phyloP scores from a whole-genome alignment of 2,329 filamentous ascomycete species.

The Elsinoe perseae region DNA sequence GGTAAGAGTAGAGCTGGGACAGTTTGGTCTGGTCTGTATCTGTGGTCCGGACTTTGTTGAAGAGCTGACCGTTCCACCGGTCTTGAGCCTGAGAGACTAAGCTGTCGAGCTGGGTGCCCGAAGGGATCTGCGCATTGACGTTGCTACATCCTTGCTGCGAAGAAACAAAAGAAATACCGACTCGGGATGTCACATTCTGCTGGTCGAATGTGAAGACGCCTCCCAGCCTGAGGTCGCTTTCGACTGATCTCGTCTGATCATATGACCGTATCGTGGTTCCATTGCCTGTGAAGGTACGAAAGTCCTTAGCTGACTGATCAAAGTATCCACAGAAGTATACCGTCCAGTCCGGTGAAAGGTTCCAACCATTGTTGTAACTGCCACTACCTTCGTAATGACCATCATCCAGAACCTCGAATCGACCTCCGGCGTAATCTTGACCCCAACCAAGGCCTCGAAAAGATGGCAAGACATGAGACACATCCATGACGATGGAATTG shows the following conservation, averaged over 20 bases:
- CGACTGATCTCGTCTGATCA: constrained; percentile 11
- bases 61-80: constrained; percentile 55
- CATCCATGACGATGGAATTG: constrained; percentile 51
- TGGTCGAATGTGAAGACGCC: constrained; percentile 42
- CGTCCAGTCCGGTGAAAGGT: constrained; percentile 50
- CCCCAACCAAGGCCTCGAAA: constrained; percentile 45
- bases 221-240: constrained; percentile 30
- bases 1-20: constrained; percentile 47
- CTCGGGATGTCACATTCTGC: constrained; percentile 42
- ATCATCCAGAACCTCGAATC: constrained; percentile 44
- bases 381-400: constrained; percentile 50
- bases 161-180: constrained; percentile 64
- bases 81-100: constrained; percentile 34
- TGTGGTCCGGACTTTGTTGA: constrained; percentile 50
- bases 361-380: constrained; percentile 58
- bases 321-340: constrained; percentile 58
- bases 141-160: constrained; percentile 51
- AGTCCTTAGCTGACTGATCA: constrained; percentile 34
- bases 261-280: constrained; percentile 31
- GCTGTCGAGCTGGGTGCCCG: constrained; percentile 24
- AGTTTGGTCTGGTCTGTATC: constrained; percentile 38
- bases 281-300: constrained; percentile 26
- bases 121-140: constrained; percentile 50
- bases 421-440: constrained; percentile 54
- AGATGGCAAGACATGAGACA: constrained; percentile 53